Conservation (phyloP, 139 green algal genomes). For the Coelastrella sp. region DNA sequence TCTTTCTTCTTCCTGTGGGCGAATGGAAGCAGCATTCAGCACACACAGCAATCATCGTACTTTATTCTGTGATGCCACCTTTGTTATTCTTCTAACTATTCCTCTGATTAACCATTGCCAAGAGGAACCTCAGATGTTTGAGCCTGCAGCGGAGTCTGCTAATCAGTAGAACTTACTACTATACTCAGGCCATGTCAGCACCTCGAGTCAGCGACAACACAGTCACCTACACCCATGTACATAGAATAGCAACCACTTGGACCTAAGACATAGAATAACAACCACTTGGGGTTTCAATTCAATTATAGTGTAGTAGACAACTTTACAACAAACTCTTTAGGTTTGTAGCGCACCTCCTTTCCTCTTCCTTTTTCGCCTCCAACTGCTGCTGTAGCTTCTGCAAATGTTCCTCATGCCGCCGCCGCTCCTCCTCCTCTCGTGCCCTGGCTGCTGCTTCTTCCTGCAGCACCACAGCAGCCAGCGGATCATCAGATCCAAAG, state of each 20-base stretch:
- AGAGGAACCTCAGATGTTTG: too few species aligned
- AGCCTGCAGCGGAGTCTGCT: too few species aligned
- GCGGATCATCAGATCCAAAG: too few species aligned
- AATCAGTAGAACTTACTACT: neutral
- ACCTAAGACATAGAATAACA: too few species aligned
- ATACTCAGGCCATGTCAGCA: neutral
- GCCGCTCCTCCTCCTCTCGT: slow-evolving; percentile 22
- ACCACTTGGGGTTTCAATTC: too few species aligned
- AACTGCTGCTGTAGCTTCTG: slow-evolving; percentile 24
- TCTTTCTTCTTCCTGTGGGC: slow-evolving; percentile 34
- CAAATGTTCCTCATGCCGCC: slow-evolving; percentile 34
- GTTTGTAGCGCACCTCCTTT: neutral
- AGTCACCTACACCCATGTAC: neutral
- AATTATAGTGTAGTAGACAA: neutral
- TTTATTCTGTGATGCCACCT: neutral
- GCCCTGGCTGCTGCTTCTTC: slow-evolving; percentile 20
- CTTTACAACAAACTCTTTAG: neutral
- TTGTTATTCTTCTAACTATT: neutral
- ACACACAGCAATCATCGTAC: too few species aligned
- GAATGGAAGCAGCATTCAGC: neutral
- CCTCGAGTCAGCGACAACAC: neutral
- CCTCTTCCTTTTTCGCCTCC: slow-evolving; percentile 38
- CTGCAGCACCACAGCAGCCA: slow-evolving; percentile 8
- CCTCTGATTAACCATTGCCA: too few species aligned
- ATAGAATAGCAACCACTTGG: too few species aligned